Base-by-base conservation (phyloP, 2,329 filamentous ascomycete species). In the Fusarium coicis region DNA sequence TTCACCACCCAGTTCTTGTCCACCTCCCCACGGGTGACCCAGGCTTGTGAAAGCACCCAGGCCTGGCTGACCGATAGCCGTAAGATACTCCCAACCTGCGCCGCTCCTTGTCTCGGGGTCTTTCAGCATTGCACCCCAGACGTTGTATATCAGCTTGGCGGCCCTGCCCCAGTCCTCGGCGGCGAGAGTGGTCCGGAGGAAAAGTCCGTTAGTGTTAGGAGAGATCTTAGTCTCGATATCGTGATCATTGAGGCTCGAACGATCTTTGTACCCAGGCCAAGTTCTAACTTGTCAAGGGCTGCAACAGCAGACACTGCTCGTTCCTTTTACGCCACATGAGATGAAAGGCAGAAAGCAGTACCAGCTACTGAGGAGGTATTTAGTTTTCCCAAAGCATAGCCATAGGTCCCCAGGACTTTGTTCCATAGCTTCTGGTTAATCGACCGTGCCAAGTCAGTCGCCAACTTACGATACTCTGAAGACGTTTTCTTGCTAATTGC, bases 41-140 rank as follows among this genome's bases (percentile, higher is more conserved):
- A 66, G 47, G 1, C 59, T 56, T 5, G 59, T 66, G 36, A 66
- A 66, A 4, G 36, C 8, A 32, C 47, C 40, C 40, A 66, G 7
- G 14, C 63, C 63, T 10, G 63, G 63, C 10, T 16, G 52, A 4
- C 63, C 47, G 7, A 34, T 34, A n/a, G 62, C 59, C 6, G 62
- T 36, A 10, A 66, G 39, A 10, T 66, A 65, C 30, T 65, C 47
- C 59, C 63, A 65, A 4, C 63, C 64, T 39, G 47, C 63, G 10
- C 63, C 63, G 9, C 47, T 66, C 12, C 34, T 36, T 12, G 63
- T 66, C 23, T 47, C 16, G 21, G 62, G 37, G 28, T 64, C 18
- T n/a, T 64, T 50, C 11, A 66, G 21, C 63, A 64, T 66, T 5
- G 63, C 34, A 5, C 63, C 60, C 63, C 63, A 66, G 16, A 66